Evolutionary conservation across 495 filamentous ascomycete species (phyloP), one percentile per base, ranked within the genome.

Genomic region (Xylaria acuta): DNA sequence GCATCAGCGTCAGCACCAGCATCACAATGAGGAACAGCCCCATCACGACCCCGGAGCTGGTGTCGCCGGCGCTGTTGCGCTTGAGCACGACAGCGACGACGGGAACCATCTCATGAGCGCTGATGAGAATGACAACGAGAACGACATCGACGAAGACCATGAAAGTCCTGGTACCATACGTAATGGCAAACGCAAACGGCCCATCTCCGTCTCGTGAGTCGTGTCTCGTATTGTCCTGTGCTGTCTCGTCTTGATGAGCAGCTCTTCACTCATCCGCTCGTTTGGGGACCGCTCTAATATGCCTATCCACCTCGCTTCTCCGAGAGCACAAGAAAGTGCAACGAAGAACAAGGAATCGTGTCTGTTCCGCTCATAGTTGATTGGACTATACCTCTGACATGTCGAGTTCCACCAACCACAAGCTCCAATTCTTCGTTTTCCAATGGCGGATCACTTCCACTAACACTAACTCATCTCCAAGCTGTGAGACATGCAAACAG

Each of bases 401-500:
- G n/a, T 51, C 27, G 54, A 67, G 25, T 72, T 34, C 25, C 45
- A 53, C 43, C 58, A 70, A 70, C 40, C 14, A 59, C 32, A 51
- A 36, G 30, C 65, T 62, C 40, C 16, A 20, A 30, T 53, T n/a
- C 30, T 34, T 43, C 66, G 11, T 65, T 51, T n/a, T 45, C 43
- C 40, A 38, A 64, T 40, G 60, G 49, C 63, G 25, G 68, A 68
- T 32, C 22, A 54, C 36, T 40, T 64, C 36, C 47, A 69, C 78
- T 81, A 72, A 81, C 77, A 73, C 64, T 0, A 36, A 36, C 11
- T 67, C 41, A 22, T 53, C 69, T 69, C 49, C 36, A 75, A 92
- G 90, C 71, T 95, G 93, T 75, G 93, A 95, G 78, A 83, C 92
- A 49, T 95, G 93, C 83, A 96, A 95, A 80, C 90, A 92, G 80